Base-by-base conservation (phyloP, 148 eudicot species). In the Polygonum maritimum region DNA sequence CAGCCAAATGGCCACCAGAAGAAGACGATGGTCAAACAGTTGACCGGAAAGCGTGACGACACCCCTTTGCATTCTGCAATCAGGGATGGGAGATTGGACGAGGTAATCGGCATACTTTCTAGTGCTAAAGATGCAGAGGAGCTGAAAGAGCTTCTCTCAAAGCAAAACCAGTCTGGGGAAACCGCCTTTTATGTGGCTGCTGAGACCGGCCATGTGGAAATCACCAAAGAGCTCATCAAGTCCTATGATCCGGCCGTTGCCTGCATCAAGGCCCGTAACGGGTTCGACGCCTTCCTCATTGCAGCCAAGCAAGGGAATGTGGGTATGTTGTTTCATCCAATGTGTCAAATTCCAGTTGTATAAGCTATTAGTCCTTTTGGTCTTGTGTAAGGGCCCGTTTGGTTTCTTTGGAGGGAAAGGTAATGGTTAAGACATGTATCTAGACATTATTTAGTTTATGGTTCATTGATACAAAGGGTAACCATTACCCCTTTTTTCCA, bases 251-350 rank as follows among this genome's bases (percentile, higher is more conserved):
- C 86, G 49, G 86, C 71, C 2, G 78, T 84, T 65, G 93, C 91
- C 58, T 87, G 91, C 49, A 90, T 90, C 82, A 92, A 88, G 74
- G 97, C 98, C 2, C 89, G 87, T 51, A 91, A 89, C 80, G 98
- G 94, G 2, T 91, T 82, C 63, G 98, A 93, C 79, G 98, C 97
- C 0, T 87, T 93, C 60, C 98, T 91, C 73, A 87, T 91, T 75
- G 98, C 98, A 9, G 94, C 97, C 19, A 93, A 89, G 71, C 92
- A 89, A 80, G 97, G 97, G 69, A 91, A 89, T 84, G 85, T 89
- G 57, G 94, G 96, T 91, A 88, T 76, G 83, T 76, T 49, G 31
- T 13, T 52, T n/a, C 35, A 71, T 71, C 74, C 4, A 33, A 3
- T 36, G 7, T 67, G 71, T 36, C 71, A 14, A 65, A 35, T 62